Base-by-base conservation (phyloP, 1,284 basidiomycete species). In the Apiotrichum gracile region DNA sequence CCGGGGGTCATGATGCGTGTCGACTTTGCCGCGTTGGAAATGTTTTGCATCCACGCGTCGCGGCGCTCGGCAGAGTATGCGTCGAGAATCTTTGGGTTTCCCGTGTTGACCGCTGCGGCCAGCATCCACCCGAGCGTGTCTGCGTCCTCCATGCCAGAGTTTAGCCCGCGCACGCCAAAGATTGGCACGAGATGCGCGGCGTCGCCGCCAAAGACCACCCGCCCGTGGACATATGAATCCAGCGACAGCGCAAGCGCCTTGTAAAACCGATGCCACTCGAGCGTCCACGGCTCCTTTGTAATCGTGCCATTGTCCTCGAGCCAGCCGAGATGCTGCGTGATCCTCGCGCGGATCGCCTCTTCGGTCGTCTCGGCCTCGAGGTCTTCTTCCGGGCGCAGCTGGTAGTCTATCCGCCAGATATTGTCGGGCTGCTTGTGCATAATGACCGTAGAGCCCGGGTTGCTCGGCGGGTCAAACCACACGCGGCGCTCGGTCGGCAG, bases 381-480 rank as follows among this genome's bases (percentile, higher is more conserved):
- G 38, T 59, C 57, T 39, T 59, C 57, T 25, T 37, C 48, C 13
- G 41, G 40, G 27, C 34, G 43, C 1, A 59, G 54, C 51, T 59
- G 57, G 45, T 59, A 59, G 57, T 59, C 57, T 44, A 59, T 59
- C 6, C 57, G 57, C 57, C 57, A 59, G 37, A 59, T 59, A 48
- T 59, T 47, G 51, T 55, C 51, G 5, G 57, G 57, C 51, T 59
- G 57, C 54, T 59, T 59, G 57, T 59, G 57, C 57, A 59, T 59
- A 34, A 59, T 59, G 19, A 59, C 49, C 1, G 57, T 59, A 13
- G 51, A 53, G 31, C 53, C 54, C 4, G 57, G 57, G 54, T 59
- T 59, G 35, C 38, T 43, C 4, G 57, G 57, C 13, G 57, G 57
- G 45, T 59, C 54, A 26, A 59, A 59, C 57, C 57, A 59, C 9